A percentile compares a stretch with the other conserved stretches of the same genome.
Conservation (phyloP, 208 protist genomes). For the Leishmania tarentolae region DNA sequence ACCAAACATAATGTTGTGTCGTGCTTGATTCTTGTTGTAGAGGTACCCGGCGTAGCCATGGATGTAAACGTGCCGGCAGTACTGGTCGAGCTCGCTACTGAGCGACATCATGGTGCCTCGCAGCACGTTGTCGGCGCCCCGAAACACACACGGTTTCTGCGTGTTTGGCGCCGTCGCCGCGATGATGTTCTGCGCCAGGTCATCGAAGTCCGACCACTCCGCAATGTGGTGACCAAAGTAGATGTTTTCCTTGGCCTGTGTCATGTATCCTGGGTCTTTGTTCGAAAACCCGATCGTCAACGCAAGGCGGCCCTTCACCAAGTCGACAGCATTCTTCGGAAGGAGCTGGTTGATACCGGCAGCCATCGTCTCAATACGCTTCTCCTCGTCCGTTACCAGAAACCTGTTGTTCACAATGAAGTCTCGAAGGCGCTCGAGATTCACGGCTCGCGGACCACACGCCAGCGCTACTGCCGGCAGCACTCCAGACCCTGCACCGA, state of each 20-base stretch:
- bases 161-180: constrained; percentile 86
- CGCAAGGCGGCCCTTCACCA: constrained; percentile 76
- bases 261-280: constrained; percentile 82
- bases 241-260: constrained; percentile 77
- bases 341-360: constrained; percentile 78
- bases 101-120: constrained; percentile 91
- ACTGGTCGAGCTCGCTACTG: constrained; percentile 88
- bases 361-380: constrained; percentile 66
- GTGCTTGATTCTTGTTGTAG: constrained; percentile 81
- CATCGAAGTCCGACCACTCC: constrained; percentile 70
- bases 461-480: constrained; percentile 83
- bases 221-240: constrained; percentile 92
- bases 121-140: constrained; percentile 85
- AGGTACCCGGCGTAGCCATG: constrained; percentile 82
- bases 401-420: constrained; percentile 84
- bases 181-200: constrained; percentile 84
- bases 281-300: constrained; percentile 91
- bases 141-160: constrained; percentile 83
- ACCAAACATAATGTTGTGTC: constrained; percentile 89
- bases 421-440: constrained; percentile 80
- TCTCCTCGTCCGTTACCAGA: constrained; percentile 75
- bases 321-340: constrained; percentile 67
- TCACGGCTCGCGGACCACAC: constrained; percentile 66
- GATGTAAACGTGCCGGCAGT: constrained; percentile 90
- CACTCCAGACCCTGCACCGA: constrained; percentile 82